Percentiles rank a stretch among this genome's conserved stretches.
Conservation (phyloP, 2,329 filamentous ascomycete species). For the Penicillium sp. region DNA sequence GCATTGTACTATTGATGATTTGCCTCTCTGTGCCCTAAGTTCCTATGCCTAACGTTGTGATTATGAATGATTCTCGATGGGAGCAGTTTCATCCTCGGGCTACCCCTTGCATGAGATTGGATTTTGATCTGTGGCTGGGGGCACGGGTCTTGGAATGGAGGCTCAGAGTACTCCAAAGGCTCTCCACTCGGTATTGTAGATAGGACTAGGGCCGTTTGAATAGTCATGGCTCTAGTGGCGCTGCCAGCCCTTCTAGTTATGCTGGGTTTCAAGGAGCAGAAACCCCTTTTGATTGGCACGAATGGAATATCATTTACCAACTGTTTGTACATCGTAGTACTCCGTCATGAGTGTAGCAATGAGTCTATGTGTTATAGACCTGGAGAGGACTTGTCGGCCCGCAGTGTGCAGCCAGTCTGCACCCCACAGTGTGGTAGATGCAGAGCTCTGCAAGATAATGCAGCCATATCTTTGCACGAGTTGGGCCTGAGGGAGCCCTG, state of each 20-base stretch:
- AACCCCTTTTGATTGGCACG: background rate
- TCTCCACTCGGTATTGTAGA: background rate
- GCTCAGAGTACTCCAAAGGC: background rate
- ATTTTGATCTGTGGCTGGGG: conserved; percentile 4
- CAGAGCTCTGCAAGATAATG: conserved; percentile 20
- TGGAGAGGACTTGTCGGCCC: background rate
- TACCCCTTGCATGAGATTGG: conserved; percentile 20
- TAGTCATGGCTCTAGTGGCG: background rate
- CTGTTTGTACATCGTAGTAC: background rate
- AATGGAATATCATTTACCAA: too few species aligned
- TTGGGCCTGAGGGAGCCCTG: background rate
- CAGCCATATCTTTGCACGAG: conserved; percentile 7
- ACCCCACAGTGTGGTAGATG: conserved; percentile 9
- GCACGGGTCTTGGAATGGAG: background rate
- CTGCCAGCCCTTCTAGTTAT: background rate
- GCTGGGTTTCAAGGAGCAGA: background rate
- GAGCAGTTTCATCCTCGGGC: background rate
- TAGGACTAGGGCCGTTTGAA: background rate
- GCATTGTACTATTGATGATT: background rate
- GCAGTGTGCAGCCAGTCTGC: conserved; percentile 9
- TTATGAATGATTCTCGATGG: conserved; percentile 2
- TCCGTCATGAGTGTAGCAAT: background rate
- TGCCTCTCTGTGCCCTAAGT: background rate
- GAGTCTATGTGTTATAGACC: background rate
- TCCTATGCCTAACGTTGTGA: conserved; percentile 5